Base-by-base conservation (phyloP, 208 protist genomes). In the Trypanosoma caninum region DNA sequence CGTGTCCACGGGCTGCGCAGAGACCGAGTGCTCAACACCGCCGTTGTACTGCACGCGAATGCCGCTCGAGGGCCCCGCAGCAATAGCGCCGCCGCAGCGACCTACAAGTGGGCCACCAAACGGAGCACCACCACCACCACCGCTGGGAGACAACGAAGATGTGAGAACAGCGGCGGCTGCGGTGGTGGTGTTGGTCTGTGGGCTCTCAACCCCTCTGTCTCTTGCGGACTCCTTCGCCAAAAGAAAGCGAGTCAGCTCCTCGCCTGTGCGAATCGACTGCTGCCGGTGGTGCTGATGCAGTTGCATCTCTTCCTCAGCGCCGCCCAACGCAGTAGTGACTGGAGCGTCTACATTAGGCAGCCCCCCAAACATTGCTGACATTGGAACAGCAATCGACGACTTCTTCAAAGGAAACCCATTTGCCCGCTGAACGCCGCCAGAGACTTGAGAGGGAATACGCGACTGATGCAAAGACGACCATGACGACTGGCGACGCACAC, bases 221-320 rank as follows among this genome's bases (percentile, higher is more conserved):
- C 35, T 11, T 27, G 48, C 23, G 10, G 22, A 60, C 50, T 66
- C 57, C 50, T 58, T 63, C 38, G 52, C 28, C n/a, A 45, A 34
- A 23, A 85, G 69, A 37, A 83, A 84, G n/a, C 48, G 31, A 20
- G 77, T 52, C 0, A 88, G 50, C 25, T 84, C 77, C 9, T 45
- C 63, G 31, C 65, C 34, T 0, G 69, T 64, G 28, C 82, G 70
- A 62, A 84, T 82, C 2, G 82, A 72, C 0, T 70, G 71, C 33
- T 44, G 42, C 3, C 40, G 31, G 54, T 14, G 34, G 34, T 37
- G 9, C 54, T 37, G 23, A 18, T 63, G 34, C 44, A 54, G 38
- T 35, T 3, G 41, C 46, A 54, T 22, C 22, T 35, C 53, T 22
- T 42, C 27, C 33, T 46, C 51, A 3, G 16, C 3, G 6, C 25